Percentiles rank a stretch among this genome's conserved stretches.
These are phyloP conservation scores for Leishmania gerbilli DNA, from an alignment of 208 protist genomes.

Conservation along the genomic window DNA sequence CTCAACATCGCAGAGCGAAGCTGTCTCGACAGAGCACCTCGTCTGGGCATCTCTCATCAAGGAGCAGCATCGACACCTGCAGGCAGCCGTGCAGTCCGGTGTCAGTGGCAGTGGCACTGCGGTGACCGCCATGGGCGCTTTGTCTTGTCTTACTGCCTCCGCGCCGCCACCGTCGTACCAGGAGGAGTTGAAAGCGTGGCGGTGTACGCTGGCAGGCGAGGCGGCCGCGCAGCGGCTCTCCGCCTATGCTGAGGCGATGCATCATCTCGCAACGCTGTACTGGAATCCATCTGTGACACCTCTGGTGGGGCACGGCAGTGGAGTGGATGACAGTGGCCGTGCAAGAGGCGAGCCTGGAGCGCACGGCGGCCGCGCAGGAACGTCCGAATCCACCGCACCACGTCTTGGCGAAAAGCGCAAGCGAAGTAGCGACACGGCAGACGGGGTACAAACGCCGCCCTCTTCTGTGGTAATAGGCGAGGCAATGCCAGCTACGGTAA, in stretches of 20 bases:
- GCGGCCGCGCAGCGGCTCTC: constrained; percentile 34
- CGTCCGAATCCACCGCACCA: neutral
- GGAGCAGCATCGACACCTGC: constrained; percentile 56
- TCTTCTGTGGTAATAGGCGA: neutral
- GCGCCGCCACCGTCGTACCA: constrained; percentile 4
- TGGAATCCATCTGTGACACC: constrained; percentile 37
- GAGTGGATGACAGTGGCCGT: neutral
- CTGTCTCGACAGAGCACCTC: constrained; percentile 17
- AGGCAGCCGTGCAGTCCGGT: constrained; percentile 18
- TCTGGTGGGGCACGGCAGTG: neutral
- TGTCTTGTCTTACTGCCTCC: neutral
- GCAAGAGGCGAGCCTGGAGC: neutral
- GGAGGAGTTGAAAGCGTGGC: constrained; percentile 36
- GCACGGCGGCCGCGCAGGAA: neutral
- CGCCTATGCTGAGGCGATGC: constrained; percentile 67
- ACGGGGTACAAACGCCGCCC: neutral
- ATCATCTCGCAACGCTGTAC: constrained; percentile 71
- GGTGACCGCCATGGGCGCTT: neutral
- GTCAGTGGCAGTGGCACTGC: neutral
- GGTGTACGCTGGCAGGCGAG: constrained; percentile 24
- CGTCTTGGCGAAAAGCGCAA: constrained; percentile 12
- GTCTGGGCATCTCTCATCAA: constrained; percentile 48
- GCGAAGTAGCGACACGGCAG: constrained; percentile 1
- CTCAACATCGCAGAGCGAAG: neutral
- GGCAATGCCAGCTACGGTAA: neutral